These are phyloP conservation scores for Candida nonsorbophila DNA, from an alignment of 805 yeast genomes.

Conservation along the genomic window DNA sequence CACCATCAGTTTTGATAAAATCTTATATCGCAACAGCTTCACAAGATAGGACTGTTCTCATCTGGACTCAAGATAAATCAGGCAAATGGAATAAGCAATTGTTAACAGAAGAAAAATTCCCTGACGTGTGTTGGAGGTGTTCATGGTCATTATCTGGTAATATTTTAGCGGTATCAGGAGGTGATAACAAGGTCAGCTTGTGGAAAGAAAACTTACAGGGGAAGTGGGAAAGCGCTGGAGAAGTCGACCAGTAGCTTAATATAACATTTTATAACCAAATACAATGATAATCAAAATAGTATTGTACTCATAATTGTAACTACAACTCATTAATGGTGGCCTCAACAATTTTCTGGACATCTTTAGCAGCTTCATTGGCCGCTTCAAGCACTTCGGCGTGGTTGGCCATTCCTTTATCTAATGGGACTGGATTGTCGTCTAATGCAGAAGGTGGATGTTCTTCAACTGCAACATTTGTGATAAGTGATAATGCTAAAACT, in stretches of 20 bases:
- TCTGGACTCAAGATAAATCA: slow-evolving; percentile 81
- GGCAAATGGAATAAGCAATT: slow-evolving; percentile 78
- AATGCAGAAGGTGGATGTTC: slow-evolving; percentile 64
- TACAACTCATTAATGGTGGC: slow-evolving; percentile 48
- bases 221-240: slow-evolving; percentile 97
- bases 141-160: slow-evolving; percentile 97
- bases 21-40: slow-evolving; percentile 95
- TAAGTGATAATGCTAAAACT: slow-evolving; percentile 79
- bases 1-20: slow-evolving; percentile 81
- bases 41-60: slow-evolving; percentile 89
- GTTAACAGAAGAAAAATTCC: slow-evolving; percentile 75
- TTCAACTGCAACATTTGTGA: slow-evolving; percentile 78
- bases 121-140: slow-evolving; percentile 97
- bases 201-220: slow-evolving; percentile 96
- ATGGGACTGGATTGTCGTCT: slow-evolving; percentile 46
- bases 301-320: too few relatives aligned
- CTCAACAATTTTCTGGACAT: slow-evolving; percentile 67
- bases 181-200: slow-evolving; percentile 90
- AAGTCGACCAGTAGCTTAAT: slow-evolving; percentile 68
- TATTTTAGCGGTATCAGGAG: slow-evolving; percentile 90
- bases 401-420: slow-evolving; percentile 75
- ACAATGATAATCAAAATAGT: too few relatives aligned
- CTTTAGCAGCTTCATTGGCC: slow-evolving; percentile 75
- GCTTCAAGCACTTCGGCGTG: slow-evolving; percentile 89
- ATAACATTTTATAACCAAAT: too few relatives aligned